Evolutionary conservation across 345 rosid genomes (phyloP), one percentile per base, ranked within the genome.

Genomic region (Eucalyptus pauciflora): DNA sequence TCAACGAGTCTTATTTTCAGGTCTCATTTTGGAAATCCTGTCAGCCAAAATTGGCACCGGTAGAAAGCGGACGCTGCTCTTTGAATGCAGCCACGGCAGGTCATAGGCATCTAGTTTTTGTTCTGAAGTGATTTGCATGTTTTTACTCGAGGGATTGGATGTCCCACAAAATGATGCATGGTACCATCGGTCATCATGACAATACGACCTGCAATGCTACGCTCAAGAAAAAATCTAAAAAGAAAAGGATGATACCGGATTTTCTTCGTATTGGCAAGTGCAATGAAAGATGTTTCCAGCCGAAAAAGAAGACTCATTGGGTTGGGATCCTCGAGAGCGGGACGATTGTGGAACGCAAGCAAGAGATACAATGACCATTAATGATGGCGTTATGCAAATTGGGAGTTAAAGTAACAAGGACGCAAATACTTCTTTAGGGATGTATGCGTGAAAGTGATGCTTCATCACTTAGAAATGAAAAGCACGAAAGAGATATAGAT

Each of bases 1-100:
- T 29, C 31, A 1, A 52, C 1, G 22, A 58, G 27, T 1, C n/a
- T 58, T 58, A 6, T 58, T 58, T 58, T 56, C 10, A 0, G 62
- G 29, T 5, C 8, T 29, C 31, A 1, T 3, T 17, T 25, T 1
- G 43, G 43, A 31, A 16, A 69, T 17, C 80, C 5, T 0, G 10
- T 10, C 18, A 16, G 22, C 22, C 43, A 69, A 69, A 31, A 31
- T 69, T 9, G 43, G 43, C 12, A 16, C 43, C 1, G 10, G 22
- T 31, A 31, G 12, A 37, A 16, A 69, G 79, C 0, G 79, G 43
- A 69, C 10, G 43, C 43, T 8, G 43, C 80, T 69, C 80, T 64
- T 64, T 7, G 71, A 7, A 64, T 2, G 71, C 31, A 15, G 71
- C 37, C 67, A 60, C 67, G n/a, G 67, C 67, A 27, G 67, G n/a